phyloP scores from a whole-genome alignment of 2,329 filamentous ascomycete species.

The Beauveria scarabaeidicola region DNA sequence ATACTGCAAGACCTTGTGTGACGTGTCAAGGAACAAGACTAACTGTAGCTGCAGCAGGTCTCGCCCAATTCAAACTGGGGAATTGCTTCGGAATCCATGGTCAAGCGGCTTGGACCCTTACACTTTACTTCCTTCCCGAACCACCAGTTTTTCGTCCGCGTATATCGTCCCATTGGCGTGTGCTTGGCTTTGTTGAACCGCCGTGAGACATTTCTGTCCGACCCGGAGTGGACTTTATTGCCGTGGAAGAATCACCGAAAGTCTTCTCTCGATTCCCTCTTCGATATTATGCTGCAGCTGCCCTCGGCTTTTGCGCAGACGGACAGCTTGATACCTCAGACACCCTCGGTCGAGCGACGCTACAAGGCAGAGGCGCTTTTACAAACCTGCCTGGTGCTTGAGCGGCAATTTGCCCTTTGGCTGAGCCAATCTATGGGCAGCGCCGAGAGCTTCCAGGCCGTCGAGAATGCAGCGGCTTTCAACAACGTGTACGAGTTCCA shows the following conservation, averaged over 20 bases:
- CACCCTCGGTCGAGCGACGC: conserved; percentile 33
- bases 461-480: conserved; percentile 33
- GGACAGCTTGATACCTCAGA: conserved; percentile 32
- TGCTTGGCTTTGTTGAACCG: conserved; percentile 41
- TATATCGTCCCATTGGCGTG: conserved; percentile 46
- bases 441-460: conserved; percentile 25
- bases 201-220: conserved; percentile 41
- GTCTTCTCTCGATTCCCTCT: conserved; percentile 40
- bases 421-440: conserved; percentile 28
- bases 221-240: conserved; percentile 40
- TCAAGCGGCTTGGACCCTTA: conserved; percentile 36
- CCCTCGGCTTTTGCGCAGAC: conserved; percentile 38
- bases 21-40: not conserved
- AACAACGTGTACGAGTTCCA: conserved; percentile 36
- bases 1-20: not conserved
- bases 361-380: conserved; percentile 41
- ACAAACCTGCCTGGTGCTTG: conserved; percentile 37
- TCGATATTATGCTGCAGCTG: conserved; percentile 41
- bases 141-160: conserved; percentile 49
- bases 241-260: conserved; percentile 47
- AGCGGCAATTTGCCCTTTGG: conserved; percentile 42
- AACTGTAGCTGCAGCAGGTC: conserved; percentile 32
- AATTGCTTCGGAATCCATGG: conserved; percentile 24
- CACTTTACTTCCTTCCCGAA: conserved; percentile 43
- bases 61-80: conserved; percentile 32